Evolutionary conservation across 306 rosid genomes (phyloP).

Genomic region (barrel medic (Medicago truncatula)): MtrunA17r5.0-ANR NC_053042.1:20289001-20289500

Average conservation of each 20-base stretch:
- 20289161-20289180: not conserved
- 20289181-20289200: slow-evolving; percentile 9
- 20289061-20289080: too few relatives aligned
- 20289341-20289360: slow-evolving; percentile 43
- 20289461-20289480: slow-evolving; percentile 49
- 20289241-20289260: slow-evolving; percentile 79
- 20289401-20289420: slow-evolving; percentile 17
- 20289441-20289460: slow-evolving; percentile 75
- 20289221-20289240: slow-evolving; percentile 90
- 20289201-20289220: slow-evolving; percentile 66
- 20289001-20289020: too few relatives aligned
- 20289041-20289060: too few relatives aligned
- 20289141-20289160: not conserved
- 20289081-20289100: too few relatives aligned
- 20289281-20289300: slow-evolving; percentile 87
- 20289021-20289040: too few relatives aligned
- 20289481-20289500: slow-evolving; percentile 83
- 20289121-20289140: too few relatives aligned
- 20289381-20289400: slow-evolving; percentile 20
- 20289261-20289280: slow-evolving; percentile 96
- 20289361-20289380: not conserved
- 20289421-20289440: slow-evolving; percentile 82
- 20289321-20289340: slow-evolving; percentile 83
- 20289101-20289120: too few relatives aligned
- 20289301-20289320: slow-evolving; percentile 76